phyloP scores from a whole-genome alignment of 106 monocot genomes.

The Dioscorea zingiberensis region DNA sequence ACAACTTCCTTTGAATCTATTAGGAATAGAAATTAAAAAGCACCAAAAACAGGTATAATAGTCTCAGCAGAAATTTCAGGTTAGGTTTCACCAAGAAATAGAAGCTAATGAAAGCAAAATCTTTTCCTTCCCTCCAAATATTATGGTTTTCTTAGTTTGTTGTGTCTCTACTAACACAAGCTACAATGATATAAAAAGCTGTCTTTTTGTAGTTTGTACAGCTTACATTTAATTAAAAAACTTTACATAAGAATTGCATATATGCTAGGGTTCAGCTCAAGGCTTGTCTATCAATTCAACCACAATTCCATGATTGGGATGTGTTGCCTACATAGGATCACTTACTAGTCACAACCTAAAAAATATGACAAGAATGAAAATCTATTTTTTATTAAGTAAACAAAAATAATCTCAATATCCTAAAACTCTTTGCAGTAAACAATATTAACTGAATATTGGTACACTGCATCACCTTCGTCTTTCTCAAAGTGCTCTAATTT shows the following conservation, averaged over 20 bases:
- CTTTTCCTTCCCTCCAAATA: too few relatives aligned
- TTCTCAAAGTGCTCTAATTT: constrained; percentile 98
- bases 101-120: neutral
- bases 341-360: neutral
- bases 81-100: neutral
- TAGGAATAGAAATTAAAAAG: neutral
- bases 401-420: neutral
- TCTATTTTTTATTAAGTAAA: neutral
- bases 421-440: neutral
- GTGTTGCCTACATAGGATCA: neutral
- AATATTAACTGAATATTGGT: too few relatives aligned
- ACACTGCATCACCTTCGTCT: constrained; percentile 54
- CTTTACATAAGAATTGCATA: too few relatives aligned
- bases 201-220: too few relatives aligned
- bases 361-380: neutral
- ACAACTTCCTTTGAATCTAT: neutral
- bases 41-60: neutral
- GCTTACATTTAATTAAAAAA: too few relatives aligned
- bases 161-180: too few relatives aligned
- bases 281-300: too few relatives aligned
- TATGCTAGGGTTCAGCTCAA: too few relatives aligned
- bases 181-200: too few relatives aligned
- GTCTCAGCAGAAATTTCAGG: neutral
- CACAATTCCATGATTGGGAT: neutral
- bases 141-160: too few relatives aligned